Conservation (phyloP, 2,329 filamentous ascomycete species). For the Raffaelea arxii region DNA sequence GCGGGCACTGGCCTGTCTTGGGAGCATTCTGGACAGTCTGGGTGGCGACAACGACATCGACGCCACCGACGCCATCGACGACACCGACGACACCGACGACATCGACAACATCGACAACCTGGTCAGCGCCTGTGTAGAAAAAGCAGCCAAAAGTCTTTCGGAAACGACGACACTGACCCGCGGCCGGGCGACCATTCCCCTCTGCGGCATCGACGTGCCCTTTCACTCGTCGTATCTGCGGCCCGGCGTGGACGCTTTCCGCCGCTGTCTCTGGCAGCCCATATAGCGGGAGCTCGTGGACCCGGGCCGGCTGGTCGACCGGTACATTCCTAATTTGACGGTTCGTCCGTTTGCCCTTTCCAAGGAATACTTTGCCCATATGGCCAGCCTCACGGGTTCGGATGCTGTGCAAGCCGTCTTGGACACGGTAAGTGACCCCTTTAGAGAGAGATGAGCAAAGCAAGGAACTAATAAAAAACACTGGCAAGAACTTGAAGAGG, state of each 20-base stretch:
- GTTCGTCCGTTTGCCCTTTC: slow-evolving; percentile 89
- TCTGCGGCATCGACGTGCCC: slow-evolving; percentile 93
- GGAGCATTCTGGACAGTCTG: no score
- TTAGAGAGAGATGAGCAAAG: no score
- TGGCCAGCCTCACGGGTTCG: slow-evolving; percentile 83
- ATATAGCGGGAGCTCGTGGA: slow-evolving; percentile 98
- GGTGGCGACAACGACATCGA: no score
- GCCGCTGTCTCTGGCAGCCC: slow-evolving; percentile 96
- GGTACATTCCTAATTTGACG: slow-evolving; percentile 98
- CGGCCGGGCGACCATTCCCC: slow-evolving; percentile 91
- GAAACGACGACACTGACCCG: slow-evolving; percentile 80
- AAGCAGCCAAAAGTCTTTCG: no score
- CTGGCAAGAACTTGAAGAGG: no score
- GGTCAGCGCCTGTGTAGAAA: no score
- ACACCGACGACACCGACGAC: slow-evolving; percentile 57
- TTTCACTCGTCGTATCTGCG: slow-evolving; percentile 98
- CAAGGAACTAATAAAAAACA: no score
- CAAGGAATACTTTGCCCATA: slow-evolving; percentile 98
- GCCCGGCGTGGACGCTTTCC: slow-evolving; percentile 96
- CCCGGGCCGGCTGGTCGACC: slow-evolving; percentile 88
- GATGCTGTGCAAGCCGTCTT: slow-evolving; percentile 67
- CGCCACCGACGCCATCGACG: no score
- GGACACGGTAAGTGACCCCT: slow-evolving; percentile 35
- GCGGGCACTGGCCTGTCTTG: slow-evolving; percentile 60
- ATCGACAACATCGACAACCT: no score